These are phyloP conservation scores for Penicillium coffeae DNA, from an alignment of 495 filamentous ascomycete species.

Conservation along the genomic window DNA sequence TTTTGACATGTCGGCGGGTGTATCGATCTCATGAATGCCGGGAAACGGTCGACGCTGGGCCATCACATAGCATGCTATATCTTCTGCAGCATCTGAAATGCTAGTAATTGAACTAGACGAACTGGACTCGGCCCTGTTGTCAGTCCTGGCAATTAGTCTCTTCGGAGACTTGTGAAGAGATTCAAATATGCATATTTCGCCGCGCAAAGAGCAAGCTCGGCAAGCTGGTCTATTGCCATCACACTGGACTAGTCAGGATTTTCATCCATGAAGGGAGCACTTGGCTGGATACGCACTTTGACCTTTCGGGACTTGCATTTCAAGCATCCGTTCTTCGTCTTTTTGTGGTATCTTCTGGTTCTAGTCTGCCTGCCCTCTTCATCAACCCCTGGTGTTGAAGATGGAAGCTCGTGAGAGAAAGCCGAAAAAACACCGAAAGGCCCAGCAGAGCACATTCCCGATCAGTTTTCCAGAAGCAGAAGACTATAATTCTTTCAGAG, in stretches of 20 bases:
- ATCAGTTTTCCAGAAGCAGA: too few species aligned
- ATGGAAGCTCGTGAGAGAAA: neutral
- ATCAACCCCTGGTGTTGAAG: neutral
- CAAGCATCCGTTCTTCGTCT: neutral
- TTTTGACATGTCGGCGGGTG: neutral
- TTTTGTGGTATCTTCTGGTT: neutral
- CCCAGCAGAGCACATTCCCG: neutral
- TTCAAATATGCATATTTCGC: neutral
- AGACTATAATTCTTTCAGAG: too few species aligned
- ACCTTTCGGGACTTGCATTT: neutral
- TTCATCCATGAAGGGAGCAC: too few species aligned
- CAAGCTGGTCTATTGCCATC: neutral
- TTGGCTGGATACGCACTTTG: neutral
- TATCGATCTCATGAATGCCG: neutral
- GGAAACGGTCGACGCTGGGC: neutral
- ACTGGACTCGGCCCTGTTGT: too few species aligned
- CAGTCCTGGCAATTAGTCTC: neutral
- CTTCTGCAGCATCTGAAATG: too few species aligned
- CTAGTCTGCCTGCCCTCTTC: neutral
- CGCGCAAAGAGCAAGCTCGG: neutral
- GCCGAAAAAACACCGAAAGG: neutral
- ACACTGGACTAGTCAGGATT: too few species aligned
- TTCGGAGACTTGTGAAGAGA: neutral
- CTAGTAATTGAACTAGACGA: too few species aligned
- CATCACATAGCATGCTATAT: neutral